Evolutionary conservation across 2,329 filamentous ascomycete species (phyloP), one percentile per base, ranked within the genome.

Genomic region (Cladosporium sp.): DNA sequence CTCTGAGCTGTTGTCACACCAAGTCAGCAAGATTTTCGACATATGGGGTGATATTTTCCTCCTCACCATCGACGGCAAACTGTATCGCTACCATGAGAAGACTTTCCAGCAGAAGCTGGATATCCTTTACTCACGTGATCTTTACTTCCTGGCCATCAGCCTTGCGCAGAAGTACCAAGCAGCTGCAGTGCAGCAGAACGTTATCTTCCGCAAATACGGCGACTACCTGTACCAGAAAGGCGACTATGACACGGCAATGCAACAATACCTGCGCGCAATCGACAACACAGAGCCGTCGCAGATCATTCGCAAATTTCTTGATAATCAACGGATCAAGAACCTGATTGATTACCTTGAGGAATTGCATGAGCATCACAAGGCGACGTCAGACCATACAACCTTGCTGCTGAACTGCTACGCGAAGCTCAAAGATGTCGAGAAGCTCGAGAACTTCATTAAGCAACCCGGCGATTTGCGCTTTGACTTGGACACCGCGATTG

Each of bases 211-310:
- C 52, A 91, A 85, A 65, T 97, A 95, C 67, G 93, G 92, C 11
- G 93, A 98, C 65, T 88, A 92, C 62, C 71, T 97, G 3, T 97
- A 98, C 62, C 88, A 94, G 57, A 95, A 95, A 62, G 89, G 87
- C 4, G 91, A 96, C 63, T 98, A 92, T 63, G 93, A 98, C 63
- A 93, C 88, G 6, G 91, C 94, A n/a, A 98, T 98, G 94, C 86
- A 94, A 61, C 93, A 97, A 67, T 98, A 98, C 64, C 83, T 98
- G 55, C 86, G 89, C 59, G 92, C 94, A 0, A 96, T 98, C 53
- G 91, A 96, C 64, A 93, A 88, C 52, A 97, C 92, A 0, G 92
- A 97, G 62, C 92, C 92, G 6, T 96, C 92, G 1, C 92, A 96
- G 63, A 89, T 97, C 40, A 96, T 97, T 62, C 81, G 92, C 60